These are phyloP conservation scores for Strobilomyces confusus DNA, from an alignment of 768 basidiomycete genomes.

Conservation along the genomic window DNA sequence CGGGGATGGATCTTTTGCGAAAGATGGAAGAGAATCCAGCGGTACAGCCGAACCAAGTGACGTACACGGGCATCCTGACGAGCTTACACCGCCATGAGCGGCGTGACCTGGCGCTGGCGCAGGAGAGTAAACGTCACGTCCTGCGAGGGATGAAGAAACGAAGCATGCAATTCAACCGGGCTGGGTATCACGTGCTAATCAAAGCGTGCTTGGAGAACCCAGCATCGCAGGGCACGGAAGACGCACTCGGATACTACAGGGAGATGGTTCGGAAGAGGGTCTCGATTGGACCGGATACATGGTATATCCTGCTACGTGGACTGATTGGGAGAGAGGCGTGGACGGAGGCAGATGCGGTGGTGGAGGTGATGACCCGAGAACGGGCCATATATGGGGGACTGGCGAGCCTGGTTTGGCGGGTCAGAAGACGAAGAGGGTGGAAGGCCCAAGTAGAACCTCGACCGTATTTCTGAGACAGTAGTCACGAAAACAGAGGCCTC, in stretches of 20 bases:
- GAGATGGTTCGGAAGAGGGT: slow-evolving; percentile 54
- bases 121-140: slow-evolving; percentile 48
- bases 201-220: slow-evolving; percentile 56
- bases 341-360: slow-evolving; percentile 55
- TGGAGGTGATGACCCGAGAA: slow-evolving; percentile 54
- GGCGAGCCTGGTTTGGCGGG: slow-evolving; percentile 44
- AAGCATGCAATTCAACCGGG: slow-evolving; percentile 51
- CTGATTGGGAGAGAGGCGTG: slow-evolving; percentile 56
- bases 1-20: slow-evolving; percentile 65
- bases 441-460: slow-evolving; percentile 24
- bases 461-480: slow-evolving; percentile 24
- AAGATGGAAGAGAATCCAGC: slow-evolving; percentile 65
- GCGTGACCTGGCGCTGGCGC: slow-evolving; percentile 40
- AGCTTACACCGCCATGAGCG: slow-evolving; percentile 63
- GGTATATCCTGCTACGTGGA: slow-evolving; percentile 71
- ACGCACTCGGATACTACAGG: slow-evolving; percentile 55
- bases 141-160: slow-evolving; percentile 54
- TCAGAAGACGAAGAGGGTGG: slow-evolving; percentile 40
- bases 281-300: slow-evolving; percentile 58
- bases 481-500: slow-evolving; percentile 16
- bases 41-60: slow-evolving; percentile 65
- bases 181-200: slow-evolving; percentile 77
- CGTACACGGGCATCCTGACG: slow-evolving; percentile 77
- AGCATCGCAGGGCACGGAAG: slow-evolving; percentile 44
- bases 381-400: slow-evolving; percentile 45